phyloP scores from a whole-genome alignment of 164 flowering plant species.

The Stephania cephalantha region DNA sequence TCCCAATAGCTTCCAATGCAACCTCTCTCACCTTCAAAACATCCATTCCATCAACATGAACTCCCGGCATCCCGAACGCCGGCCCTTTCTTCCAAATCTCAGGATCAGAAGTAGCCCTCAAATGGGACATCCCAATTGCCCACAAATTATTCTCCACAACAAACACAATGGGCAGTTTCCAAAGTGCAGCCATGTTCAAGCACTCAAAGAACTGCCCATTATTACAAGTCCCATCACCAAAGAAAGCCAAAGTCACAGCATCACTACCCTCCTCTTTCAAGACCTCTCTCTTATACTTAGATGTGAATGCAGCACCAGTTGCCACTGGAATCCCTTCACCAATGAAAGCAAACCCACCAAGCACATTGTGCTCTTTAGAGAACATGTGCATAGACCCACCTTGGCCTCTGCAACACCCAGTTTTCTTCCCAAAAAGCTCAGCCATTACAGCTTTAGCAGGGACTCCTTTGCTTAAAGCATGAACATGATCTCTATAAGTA shows the following conservation, averaged over 20 bases:
- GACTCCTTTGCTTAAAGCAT: constrained; percentile 85
- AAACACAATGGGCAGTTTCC: constrained; percentile 91
- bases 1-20: constrained; percentile 76
- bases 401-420: constrained; percentile 93
- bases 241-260: constrained; percentile 71
- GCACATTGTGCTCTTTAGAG: constrained; percentile 75
- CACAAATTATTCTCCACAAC: constrained; percentile 97
- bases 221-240: constrained; percentile 90
- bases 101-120: constrained; percentile 92
- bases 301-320: constrained; percentile 85
- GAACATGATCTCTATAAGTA: constrained; percentile 91
- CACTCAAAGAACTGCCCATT: constrained; percentile 98
- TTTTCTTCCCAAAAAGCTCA: constrained; percentile 85
- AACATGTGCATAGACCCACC: constrained; percentile 99
- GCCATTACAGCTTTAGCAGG: constrained; percentile 83
- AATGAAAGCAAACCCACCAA: constrained; percentile 96
- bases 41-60: constrained; percentile 99
- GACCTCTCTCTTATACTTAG: constrained; percentile 67
- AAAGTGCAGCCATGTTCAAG: constrained; percentile 94
- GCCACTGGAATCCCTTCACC: constrained; percentile 97
- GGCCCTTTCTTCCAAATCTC: constrained; percentile 89
- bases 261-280: constrained; percentile 60
- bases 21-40: constrained; percentile 97
- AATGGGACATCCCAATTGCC: constrained; percentile 99
- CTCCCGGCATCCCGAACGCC: constrained; percentile 94